These are phyloP conservation scores for Pseudogymnoascus sp. DNA, from an alignment of 2,329 filamentous ascomycete species.

Conservation along the genomic window DNA sequence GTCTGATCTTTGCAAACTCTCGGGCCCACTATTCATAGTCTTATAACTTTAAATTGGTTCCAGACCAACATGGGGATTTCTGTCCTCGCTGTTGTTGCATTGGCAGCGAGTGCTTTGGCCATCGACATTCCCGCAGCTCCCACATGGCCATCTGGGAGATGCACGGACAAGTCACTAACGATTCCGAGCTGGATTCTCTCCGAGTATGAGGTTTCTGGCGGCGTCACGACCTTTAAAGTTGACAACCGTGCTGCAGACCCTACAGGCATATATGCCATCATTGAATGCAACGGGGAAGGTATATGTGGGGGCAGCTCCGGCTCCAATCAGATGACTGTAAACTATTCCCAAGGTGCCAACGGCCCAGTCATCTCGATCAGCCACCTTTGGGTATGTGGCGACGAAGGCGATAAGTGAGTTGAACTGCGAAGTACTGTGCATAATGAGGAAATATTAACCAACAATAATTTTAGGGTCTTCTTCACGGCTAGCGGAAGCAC, in stretches of 20 bases:
- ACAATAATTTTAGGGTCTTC: background rate
- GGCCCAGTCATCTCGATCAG: background rate
- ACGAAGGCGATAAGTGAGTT: background rate
- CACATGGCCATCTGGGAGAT: background rate
- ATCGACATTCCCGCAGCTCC: background rate
- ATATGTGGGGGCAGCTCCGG: background rate
- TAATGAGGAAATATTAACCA: background rate
- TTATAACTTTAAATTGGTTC: background rate
- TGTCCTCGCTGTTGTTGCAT: background rate
- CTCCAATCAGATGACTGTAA: background rate
- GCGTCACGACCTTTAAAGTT: background rate
- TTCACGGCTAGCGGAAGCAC: background rate
- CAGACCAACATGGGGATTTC: background rate
- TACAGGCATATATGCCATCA: background rate
- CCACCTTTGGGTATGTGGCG: background rate
- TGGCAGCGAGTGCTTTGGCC: background rate
- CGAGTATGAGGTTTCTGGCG: background rate
- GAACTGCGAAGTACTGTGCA: background rate
- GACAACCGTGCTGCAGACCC: background rate
- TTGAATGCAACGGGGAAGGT: background rate
- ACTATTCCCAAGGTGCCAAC: background rate
- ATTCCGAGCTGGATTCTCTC: background rate
- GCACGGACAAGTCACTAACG: background rate
- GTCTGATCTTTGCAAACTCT: background rate
- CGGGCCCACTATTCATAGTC: background rate